Evolutionary conservation across 352 stramenopile species (phyloP).

Genomic region (Pythium pyrilobum): DNA sequence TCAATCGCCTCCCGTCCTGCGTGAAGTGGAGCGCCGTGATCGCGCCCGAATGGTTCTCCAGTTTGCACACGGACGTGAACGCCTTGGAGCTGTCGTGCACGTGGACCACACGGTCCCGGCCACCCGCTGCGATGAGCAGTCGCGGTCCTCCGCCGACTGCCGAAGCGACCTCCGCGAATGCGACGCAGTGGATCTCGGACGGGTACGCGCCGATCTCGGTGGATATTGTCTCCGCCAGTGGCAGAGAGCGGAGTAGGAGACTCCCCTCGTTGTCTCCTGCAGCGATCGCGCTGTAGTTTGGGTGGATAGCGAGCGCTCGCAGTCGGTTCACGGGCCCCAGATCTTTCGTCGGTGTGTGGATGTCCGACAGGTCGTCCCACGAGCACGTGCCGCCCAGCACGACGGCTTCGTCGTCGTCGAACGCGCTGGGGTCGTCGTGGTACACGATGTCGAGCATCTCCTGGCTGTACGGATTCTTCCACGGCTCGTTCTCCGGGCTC

Average conservation of each 20-base stretch:
- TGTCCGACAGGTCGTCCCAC: conserved; percentile 28
- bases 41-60: conserved; percentile 74
- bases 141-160: not conserved
- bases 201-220: conserved; percentile 52
- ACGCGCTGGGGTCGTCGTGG: conserved; percentile 37
- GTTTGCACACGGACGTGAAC: conserved; percentile 33
- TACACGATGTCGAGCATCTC: conserved; percentile 73
- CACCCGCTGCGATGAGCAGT: conserved; percentile 61
- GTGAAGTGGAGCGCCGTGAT: conserved; percentile 70
- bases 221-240: conserved; percentile 20
- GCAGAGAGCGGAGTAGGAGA: conserved; percentile 48
- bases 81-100: conserved; percentile 60
- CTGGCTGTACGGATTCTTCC: conserved; percentile 66
- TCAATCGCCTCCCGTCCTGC: conserved; percentile 50
- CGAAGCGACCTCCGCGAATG: conserved; percentile 28
- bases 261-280: conserved; percentile 68
- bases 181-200: conserved; percentile 69
- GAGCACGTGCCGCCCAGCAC: conserved; percentile 60
- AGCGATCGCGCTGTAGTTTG: conserved; percentile 54
- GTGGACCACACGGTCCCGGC: conserved; percentile 76
- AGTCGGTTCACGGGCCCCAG: conserved; percentile 36
- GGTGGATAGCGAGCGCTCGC: conserved; percentile 40
- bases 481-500: conserved; percentile 22
- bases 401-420: conserved; percentile 31
- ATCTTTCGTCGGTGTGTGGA: conserved; percentile 37